Conservation (phyloP, 2,329 filamentous ascomycete species). For the Penicillium sclerotiorum region DNA sequence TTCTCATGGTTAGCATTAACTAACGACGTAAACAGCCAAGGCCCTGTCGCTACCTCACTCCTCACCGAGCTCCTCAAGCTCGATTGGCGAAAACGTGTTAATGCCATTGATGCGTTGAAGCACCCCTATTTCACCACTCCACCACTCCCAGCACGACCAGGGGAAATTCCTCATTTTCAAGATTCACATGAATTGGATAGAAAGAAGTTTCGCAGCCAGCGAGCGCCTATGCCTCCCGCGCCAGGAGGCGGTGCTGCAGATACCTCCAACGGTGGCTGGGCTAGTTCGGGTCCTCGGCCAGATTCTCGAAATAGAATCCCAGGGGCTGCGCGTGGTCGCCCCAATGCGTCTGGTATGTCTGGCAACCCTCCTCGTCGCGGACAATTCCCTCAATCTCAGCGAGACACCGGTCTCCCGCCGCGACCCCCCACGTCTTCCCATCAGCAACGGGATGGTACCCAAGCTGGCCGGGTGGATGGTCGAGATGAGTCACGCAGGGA, state of each 20-base stretch:
- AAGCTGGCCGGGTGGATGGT: slow-evolving; percentile 30
- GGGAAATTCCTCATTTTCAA: slow-evolving; percentile 87
- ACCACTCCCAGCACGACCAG: slow-evolving; percentile 77
- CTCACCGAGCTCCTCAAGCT: slow-evolving; percentile 81
- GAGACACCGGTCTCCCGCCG: slow-evolving; percentile 40
- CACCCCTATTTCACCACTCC: slow-evolving; percentile 86
- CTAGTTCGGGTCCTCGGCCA: slow-evolving; percentile 35
- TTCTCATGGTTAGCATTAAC: background rate
- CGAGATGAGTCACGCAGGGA: slow-evolving; percentile 36
- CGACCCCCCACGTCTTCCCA: slow-evolving; percentile 38
- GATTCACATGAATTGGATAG: slow-evolving; percentile 97
- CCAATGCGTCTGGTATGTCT: slow-evolving; percentile 28
- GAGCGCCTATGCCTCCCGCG: slow-evolving; percentile 81
- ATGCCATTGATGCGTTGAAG: slow-evolving; percentile 88
- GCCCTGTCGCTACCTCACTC: slow-evolving; percentile 73
- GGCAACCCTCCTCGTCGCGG: slow-evolving; percentile 28
- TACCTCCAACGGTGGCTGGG: slow-evolving; percentile 61
- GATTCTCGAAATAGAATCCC: slow-evolving; percentile 41
- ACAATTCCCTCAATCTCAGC: slow-evolving; percentile 30
- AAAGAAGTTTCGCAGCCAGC: slow-evolving; percentile 84
- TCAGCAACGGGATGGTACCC: slow-evolving; percentile 31
- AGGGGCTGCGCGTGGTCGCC: slow-evolving; percentile 32
- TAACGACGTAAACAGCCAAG: slow-evolving; percentile 52
- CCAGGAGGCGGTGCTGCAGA: slow-evolving; percentile 91
- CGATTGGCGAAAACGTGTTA: slow-evolving; percentile 86